These are phyloP conservation scores for Platismatia glauca DNA, from an alignment of 495 filamentous ascomycete genomes.

Conservation along the genomic window DNA sequence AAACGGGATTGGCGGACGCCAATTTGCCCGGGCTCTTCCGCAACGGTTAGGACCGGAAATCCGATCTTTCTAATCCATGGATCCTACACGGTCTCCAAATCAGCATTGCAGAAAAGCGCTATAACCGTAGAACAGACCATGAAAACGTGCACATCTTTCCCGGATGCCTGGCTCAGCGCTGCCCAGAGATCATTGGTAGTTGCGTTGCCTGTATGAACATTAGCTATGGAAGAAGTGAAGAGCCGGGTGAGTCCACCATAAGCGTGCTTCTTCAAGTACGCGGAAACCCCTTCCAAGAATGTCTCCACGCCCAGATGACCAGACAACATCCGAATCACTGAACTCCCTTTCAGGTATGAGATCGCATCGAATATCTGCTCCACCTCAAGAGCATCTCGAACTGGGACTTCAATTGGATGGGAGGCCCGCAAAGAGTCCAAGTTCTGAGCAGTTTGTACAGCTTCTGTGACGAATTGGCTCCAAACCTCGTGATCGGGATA, in stretches of 20 bases:
- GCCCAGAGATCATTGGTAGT: slow-evolving; percentile 89
- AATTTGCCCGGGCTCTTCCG: slow-evolving; percentile 74
- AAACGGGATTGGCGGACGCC: slow-evolving; percentile 77
- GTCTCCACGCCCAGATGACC: slow-evolving; percentile 73
- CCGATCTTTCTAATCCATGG: slow-evolving; percentile 92
- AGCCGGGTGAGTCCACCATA: slow-evolving; percentile 43
- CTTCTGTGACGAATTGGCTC: slow-evolving; percentile 75
- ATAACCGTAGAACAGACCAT: slow-evolving; percentile 48
- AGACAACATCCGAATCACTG: slow-evolving; percentile 88
- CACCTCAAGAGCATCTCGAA: slow-evolving; percentile 71
- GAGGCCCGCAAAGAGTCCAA: slow-evolving; percentile 83
- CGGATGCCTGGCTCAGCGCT: slow-evolving; percentile 80
- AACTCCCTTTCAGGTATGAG: slow-evolving; percentile 91
- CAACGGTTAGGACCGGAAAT: slow-evolving; percentile 79
- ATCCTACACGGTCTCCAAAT: slow-evolving; percentile 35
- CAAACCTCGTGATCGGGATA: slow-evolving; percentile 94
- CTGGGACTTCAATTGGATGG: slow-evolving; percentile 90
- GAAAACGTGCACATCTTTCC: slow-evolving; percentile 73
- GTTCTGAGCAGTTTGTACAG: slow-evolving; percentile 79
- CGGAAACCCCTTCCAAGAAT: slow-evolving; percentile 80
- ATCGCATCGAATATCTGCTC: slow-evolving; percentile 96
- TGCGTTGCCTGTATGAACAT: slow-evolving; percentile 49
- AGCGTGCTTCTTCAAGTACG: slow-evolving; percentile 77
- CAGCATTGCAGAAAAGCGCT: neutral
- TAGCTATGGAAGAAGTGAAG: neutral